Percentiles rank a stretch among this genome's conserved stretches.
These are phyloP conservation scores for Populus euphratica DNA, from an alignment of 345 rosid genomes.

Conservation along the genomic window DNA sequence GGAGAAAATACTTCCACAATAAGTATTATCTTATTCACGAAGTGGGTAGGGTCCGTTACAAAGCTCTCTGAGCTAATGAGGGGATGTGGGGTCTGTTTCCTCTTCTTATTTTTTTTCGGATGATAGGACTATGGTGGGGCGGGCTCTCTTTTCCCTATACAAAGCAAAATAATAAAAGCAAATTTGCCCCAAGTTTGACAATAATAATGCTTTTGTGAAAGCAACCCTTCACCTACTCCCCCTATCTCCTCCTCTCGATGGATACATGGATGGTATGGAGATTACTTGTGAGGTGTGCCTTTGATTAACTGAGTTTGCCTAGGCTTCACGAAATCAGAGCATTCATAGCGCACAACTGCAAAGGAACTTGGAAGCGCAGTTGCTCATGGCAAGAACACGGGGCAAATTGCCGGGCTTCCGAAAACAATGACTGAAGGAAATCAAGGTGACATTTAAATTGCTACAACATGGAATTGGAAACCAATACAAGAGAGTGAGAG, in stretches of 20 bases:
- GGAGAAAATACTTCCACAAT: too few relatives aligned
- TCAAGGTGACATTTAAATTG: neutral
- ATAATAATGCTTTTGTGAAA: slow-evolving; percentile 43
- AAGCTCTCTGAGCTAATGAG: slow-evolving; percentile 19
- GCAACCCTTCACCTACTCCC: slow-evolving; percentile 51
- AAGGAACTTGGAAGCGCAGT: neutral
- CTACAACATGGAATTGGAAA: neutral
- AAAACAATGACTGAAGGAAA: neutral
- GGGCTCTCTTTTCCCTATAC: neutral
- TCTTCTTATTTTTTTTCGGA: neutral
- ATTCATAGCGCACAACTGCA: neutral
- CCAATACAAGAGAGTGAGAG: neutral
- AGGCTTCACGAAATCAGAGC: slow-evolving; percentile 11
- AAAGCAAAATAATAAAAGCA: slow-evolving; percentile 20
- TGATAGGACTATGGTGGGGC: slow-evolving; percentile 19
- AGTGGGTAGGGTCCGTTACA: slow-evolving; percentile 51
- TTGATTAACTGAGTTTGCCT: slow-evolving; percentile 3
- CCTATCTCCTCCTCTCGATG: neutral
- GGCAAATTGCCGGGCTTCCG: neutral
- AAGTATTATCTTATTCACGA: slow-evolving; percentile 16
- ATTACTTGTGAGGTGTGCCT: slow-evolving; percentile 25
- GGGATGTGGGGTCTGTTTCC: slow-evolving; percentile 29
- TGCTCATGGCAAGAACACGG: too few relatives aligned
- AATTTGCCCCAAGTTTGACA: slow-evolving; percentile 12
- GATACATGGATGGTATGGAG: neutral